Percentiles rank a stretch among this genome's conserved stretches.
Conservation (phyloP, 2,329 filamentous ascomycete genomes). For the Hypoxylon sp. region DNA sequence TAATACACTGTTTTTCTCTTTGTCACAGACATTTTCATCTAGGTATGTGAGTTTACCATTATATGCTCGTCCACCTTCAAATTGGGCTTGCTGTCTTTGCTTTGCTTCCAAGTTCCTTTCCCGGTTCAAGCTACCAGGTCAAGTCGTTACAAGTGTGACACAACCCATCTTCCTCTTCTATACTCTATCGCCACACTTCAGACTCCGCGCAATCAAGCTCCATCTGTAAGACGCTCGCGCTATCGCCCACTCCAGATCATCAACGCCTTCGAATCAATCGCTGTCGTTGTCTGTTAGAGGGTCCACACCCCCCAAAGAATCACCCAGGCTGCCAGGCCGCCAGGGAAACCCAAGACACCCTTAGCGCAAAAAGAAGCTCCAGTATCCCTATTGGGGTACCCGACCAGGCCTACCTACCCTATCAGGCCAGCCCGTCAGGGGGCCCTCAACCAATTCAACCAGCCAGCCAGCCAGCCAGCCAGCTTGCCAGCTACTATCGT, state of each 20-base stretch:
- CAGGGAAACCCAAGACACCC: constrained; percentile 11
- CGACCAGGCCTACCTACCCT: constrained; percentile 35
- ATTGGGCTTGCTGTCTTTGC: not conserved
- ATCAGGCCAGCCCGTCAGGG: constrained; percentile 25
- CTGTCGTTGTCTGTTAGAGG: constrained; percentile 31
- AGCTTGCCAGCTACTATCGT: constrained; percentile 36
- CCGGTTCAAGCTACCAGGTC: not conserved
- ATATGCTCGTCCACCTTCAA: not conserved
- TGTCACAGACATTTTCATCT: not conserved
- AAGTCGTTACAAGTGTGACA: not conserved
- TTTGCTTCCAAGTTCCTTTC: not conserved
- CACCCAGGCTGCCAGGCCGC: too few relatives aligned
- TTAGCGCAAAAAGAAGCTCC: constrained; percentile 40
- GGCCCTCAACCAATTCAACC: constrained; percentile 23
- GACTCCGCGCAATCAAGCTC: constrained; percentile 22
- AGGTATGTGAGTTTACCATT: not conserved
- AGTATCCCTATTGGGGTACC: constrained; percentile 43
- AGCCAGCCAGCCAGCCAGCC: too few relatives aligned
- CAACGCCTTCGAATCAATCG: constrained; percentile 41
- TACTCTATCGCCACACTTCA: constrained; percentile 20
- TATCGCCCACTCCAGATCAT: constrained; percentile 32
- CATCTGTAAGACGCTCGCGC: constrained; percentile 39
- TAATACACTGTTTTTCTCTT: not conserved
- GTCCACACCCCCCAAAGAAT: constrained; percentile 31
- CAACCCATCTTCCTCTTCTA: not conserved